Base-by-base conservation (phyloP, 2,329 filamentous ascomycete species). In the Talaromyces sp. region DNA sequence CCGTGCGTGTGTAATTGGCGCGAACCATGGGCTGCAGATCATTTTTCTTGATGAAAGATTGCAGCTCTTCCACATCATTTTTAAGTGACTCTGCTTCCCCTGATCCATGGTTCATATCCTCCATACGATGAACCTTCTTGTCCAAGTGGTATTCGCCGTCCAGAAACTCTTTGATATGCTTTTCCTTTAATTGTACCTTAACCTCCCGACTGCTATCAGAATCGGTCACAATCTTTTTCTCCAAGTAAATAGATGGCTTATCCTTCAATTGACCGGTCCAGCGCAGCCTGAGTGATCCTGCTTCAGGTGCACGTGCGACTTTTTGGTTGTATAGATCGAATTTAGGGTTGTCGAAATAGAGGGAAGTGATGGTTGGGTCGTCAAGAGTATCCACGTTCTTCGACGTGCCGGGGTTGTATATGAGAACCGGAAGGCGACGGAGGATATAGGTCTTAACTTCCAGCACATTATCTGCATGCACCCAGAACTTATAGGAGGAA, bases 401-500 rank as follows among this genome's bases (percentile, higher is more conserved):
- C 29, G 90, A 86, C 1, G 88, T 66, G 63, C 92, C 88, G 41
- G 94, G 87, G 70, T 94, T 97, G 75, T 97, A 99, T 19, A 99
- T 87, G 14, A 99, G 86, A 27, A 95, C 86, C 1, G 94, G 94
- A 19, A 99, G 82, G 52, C 90, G 90, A 57, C 94, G 90, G 29
- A 97, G 83, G 56, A 99, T 95, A 66, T 91, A 86, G 4, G 94
- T 97, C 81, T 97, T 97, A 70, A 97, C 91, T 77, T 99, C 94
- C 62, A 97, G 85, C 24, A 97, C 80, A 74, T 99, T 97, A 66
- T 99, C 94, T 29, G 86, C 84, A 71, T 99, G 94, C 5, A 99
- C 88, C 94, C 94, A 99, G 78, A 96, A 97, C 75, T 96, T 97
- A 75, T 93, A 86, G 3, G 91, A 91, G 17, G 84, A 90, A 70